Evolutionary conservation across 2,329 filamentous ascomycete genomes (phyloP).

Genomic region (Fusarium tupiense): DNA sequence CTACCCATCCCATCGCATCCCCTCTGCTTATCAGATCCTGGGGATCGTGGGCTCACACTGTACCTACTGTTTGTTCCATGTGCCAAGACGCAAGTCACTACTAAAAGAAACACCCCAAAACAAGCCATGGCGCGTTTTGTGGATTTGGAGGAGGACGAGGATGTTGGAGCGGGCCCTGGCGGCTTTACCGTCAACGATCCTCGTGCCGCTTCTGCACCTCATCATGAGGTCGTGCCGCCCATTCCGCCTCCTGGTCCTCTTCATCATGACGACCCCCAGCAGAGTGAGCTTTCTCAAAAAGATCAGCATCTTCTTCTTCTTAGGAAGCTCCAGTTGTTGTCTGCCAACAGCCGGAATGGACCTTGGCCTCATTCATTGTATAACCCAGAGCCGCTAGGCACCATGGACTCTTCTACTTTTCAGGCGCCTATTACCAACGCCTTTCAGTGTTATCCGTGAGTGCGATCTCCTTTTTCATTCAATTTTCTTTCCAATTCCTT

Average conservation of each 20-base stretch:
- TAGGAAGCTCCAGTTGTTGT: constrained; percentile 40
- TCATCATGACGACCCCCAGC: constrained; percentile 39
- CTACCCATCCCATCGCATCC: constrained; percentile 8
- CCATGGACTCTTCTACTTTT: constrained; percentile 40
- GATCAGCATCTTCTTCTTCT: constrained; percentile 42
- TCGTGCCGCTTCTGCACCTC: constrained; percentile 34
- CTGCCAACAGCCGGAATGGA: constrained; percentile 41
- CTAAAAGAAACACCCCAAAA: background rate
- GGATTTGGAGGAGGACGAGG: constrained; percentile 43
- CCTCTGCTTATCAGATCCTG: constrained; percentile 45
- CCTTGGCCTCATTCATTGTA: constrained; percentile 42
- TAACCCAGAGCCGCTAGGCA: constrained; percentile 38
- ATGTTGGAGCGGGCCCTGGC: constrained; percentile 31
- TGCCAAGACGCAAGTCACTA: constrained; percentile 22
- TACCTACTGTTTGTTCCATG: constrained; percentile 5
- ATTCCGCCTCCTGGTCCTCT: constrained; percentile 37
- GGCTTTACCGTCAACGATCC: constrained; percentile 23
- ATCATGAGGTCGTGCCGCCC: constrained; percentile 38
- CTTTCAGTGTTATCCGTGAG: constrained; percentile 44
- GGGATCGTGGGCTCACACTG: constrained; percentile 29
- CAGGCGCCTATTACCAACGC: constrained; percentile 40
- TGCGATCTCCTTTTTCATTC: constrained; percentile 4
- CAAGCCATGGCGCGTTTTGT: constrained; percentile 45
- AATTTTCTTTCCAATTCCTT: constrained; percentile 4
- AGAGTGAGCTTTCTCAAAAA: constrained; percentile 33